Percentiles rank a stretch among this genome's conserved stretches.
Conservation (phyloP, 2,329 filamentous ascomycete genomes). For the Trichoderma polysporum region DNA sequence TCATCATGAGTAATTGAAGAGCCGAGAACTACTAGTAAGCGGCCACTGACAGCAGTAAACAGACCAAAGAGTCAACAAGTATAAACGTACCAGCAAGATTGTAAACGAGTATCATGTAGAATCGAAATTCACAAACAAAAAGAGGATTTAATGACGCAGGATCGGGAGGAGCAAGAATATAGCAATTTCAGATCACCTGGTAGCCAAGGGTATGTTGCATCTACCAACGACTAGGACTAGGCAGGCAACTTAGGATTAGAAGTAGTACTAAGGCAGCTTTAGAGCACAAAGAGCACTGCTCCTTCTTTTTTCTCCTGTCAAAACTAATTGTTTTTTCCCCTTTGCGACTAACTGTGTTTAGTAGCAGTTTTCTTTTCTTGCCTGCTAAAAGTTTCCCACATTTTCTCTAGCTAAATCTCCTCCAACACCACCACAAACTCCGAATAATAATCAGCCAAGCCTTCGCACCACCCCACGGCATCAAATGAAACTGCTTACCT, state of each 20-base stretch:
- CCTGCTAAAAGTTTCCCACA: background rate
- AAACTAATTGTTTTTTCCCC: background rate
- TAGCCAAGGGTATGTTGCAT: background rate
- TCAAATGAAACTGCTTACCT: background rate
- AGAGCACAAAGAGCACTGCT: too few species aligned
- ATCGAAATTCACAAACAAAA: background rate
- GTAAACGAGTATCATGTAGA: background rate
- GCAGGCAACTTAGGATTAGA: background rate
- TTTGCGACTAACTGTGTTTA: conserved; percentile 1
- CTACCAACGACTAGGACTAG: background rate
- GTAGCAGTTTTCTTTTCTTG: background rate
- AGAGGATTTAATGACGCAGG: background rate
- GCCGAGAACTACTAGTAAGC: background rate
- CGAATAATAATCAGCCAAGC: background rate
- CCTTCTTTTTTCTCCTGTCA: background rate
- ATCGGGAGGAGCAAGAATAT: background rate
- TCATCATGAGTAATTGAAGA: background rate
- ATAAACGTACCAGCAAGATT: background rate
- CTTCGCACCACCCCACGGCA: background rate
- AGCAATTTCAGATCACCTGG: too few species aligned
- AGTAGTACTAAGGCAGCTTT: background rate
- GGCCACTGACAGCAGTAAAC: background rate
- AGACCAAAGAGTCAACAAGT: background rate
- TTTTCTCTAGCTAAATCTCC: background rate
- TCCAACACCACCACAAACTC: background rate